A percentile compares a stretch with the other conserved stretches of the same genome.
These are phyloP conservation scores for Eimeria falciformis DNA, from an alignment of 169 alveolate species.

Conservation along the genomic window DNA sequence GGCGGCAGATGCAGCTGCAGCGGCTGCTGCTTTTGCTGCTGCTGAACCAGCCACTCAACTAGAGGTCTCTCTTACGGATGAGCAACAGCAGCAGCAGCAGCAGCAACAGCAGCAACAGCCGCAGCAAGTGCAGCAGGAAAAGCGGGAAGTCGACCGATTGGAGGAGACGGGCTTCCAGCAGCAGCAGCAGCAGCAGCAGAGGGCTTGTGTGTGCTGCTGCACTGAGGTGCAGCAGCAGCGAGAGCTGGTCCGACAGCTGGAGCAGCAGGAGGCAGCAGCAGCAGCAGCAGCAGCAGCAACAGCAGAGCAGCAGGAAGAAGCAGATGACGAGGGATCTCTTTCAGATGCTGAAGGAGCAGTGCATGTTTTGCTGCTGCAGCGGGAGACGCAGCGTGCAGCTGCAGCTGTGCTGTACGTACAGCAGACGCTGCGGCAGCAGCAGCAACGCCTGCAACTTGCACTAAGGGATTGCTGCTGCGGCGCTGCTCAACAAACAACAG, in stretches of 20 bases:
- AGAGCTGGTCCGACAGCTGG: neutral
- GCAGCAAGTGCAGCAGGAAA: neutral
- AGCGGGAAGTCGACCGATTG: neutral
- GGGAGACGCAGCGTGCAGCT: conserved; percentile 33
- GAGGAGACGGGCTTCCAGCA: neutral
- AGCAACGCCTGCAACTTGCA: neutral
- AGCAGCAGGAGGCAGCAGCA: neutral
- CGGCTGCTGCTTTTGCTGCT: neutral
- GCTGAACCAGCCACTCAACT: neutral
- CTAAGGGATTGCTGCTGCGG: neutral
- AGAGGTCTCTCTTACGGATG: neutral
- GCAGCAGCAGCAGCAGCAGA: conserved; percentile 15
- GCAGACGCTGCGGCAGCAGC: neutral
- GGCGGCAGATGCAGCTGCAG: neutral
- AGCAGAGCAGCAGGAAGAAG: conserved; percentile 25
- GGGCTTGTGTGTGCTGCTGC: neutral
- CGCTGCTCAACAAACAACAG: neutral
- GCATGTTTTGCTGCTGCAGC: neutral
- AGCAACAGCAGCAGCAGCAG: neutral
- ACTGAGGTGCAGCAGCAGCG: neutral
- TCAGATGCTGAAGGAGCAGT: neutral
- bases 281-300: conserved; percentile 4
- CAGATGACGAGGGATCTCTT: neutral
- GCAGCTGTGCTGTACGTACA: neutral
- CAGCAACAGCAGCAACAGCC: neutral